Conservation (phyloP, 768 basidiomycete genomes). For the Tricholoma saponaceum region DNA sequence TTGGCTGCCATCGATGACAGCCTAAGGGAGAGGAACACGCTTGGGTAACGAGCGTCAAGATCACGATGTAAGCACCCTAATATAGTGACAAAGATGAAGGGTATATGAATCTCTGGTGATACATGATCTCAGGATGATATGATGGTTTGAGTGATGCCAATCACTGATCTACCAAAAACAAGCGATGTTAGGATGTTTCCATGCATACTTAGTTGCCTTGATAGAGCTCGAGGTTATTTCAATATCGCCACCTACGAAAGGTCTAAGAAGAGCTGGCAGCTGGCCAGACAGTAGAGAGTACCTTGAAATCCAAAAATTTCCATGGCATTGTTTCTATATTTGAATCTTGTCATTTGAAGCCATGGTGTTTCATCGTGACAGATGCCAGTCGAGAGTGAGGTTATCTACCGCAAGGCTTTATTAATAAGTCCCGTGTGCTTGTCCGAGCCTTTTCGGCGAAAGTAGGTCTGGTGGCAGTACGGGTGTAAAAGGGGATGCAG, state of each 20-base stretch:
- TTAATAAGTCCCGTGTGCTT: too few relatives aligned
- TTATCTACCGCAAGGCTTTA: too few relatives aligned
- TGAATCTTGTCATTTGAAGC: neutral
- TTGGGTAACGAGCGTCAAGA: slow-evolving; percentile 13
- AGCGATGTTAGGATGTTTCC: neutral
- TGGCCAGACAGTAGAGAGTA: too few relatives aligned
- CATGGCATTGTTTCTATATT: neutral
- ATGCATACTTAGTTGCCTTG: neutral
- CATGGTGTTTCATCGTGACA: neutral
- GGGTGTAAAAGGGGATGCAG: too few relatives aligned
- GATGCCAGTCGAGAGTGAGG: neutral
- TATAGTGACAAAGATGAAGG: slow-evolving; percentile 1
- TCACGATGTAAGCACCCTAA: neutral
- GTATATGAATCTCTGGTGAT: slow-evolving; percentile 1
- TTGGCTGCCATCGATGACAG: slow-evolving; percentile 5
- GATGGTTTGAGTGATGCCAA: neutral
- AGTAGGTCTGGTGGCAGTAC: too few relatives aligned
- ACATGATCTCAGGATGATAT: neutral
- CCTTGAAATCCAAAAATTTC: too few relatives aligned
- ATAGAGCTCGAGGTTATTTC: too few relatives aligned
- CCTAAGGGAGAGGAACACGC: neutral
- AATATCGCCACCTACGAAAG: too few relatives aligned
- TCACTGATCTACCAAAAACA: neutral
- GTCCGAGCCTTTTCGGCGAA: neutral
- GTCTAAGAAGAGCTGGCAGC: too few relatives aligned